phyloP scores from a whole-genome alignment of 441 rosid species.

The Arabidopsis lyrata region DNA sequence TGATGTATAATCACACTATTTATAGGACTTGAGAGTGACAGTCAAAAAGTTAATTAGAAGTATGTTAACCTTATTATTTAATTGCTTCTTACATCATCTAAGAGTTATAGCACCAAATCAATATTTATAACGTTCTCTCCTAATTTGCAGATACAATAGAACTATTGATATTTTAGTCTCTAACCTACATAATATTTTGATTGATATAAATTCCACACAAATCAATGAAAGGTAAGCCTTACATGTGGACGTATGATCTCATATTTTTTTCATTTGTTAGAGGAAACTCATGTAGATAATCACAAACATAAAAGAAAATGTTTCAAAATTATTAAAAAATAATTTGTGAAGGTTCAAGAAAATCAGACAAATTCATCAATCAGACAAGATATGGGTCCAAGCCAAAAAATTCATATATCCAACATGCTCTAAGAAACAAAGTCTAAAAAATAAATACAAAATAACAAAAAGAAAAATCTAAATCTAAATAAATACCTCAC shows the following conservation, averaged over 20 bases:
- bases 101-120: slow-evolving; percentile 8
- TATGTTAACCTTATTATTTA: slow-evolving; percentile 32
- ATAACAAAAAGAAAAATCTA: slow-evolving; percentile 46
- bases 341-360: slow-evolving; percentile 42
- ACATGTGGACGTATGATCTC: slow-evolving; percentile 29
- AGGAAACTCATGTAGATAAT: slow-evolving; percentile 11
- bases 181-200: background rate
- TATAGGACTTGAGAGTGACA: slow-evolving; percentile 38
- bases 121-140: background rate
- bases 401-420: slow-evolving; percentile 35
- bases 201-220: background rate
- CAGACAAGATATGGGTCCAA: slow-evolving; percentile 49
- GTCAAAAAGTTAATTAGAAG: slow-evolving; percentile 23
- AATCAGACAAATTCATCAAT: slow-evolving; percentile 47
- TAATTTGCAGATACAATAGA: background rate
- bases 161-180: background rate
- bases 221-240: slow-evolving; percentile 1
- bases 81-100: slow-evolving; percentile 28
- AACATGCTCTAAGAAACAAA: slow-evolving; percentile 47
- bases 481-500: slow-evolving; percentile 24
- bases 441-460: slow-evolving; percentile 46
- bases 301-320: background rate
- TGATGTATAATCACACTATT: slow-evolving; percentile 40
- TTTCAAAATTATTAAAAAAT: background rate
- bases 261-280: background rate